Conservation (phyloP, 768 basidiomycete species). For the Pleurotus tuber-regium region DNA sequence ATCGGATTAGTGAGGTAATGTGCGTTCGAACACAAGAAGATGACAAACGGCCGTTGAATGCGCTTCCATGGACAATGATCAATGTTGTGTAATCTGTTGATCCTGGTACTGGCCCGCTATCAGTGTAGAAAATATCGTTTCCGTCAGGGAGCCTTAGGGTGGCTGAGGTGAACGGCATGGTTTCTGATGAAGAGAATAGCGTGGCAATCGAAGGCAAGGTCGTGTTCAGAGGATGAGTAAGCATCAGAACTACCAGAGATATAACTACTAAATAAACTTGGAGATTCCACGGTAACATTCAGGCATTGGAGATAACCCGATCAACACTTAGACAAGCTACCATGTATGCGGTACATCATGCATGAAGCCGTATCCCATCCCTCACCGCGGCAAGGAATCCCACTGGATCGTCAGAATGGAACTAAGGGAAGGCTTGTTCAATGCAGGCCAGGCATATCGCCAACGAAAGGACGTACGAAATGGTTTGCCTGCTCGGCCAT, state of each 20-base stretch:
- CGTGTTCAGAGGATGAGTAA: no score
- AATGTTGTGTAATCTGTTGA: slow-evolving; percentile 18
- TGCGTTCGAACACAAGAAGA: no score
- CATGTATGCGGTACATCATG: no score
- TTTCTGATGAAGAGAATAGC: no score
- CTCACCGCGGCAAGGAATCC: not conserved
- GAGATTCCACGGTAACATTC: no score
- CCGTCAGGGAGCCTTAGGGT: not conserved
- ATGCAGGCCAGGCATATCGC: not conserved
- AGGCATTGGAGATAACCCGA: no score
- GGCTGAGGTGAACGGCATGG: not conserved
- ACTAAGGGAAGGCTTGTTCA: not conserved
- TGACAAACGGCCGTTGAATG: slow-evolving; percentile 20
- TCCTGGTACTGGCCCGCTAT: slow-evolving; percentile 6
- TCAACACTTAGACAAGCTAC: no score
- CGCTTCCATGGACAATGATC: slow-evolving; percentile 20
- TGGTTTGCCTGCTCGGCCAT: slow-evolving; percentile 29
- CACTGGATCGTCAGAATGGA: not conserved
- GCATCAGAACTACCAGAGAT: no score
- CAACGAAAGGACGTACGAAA: slow-evolving; percentile 25
- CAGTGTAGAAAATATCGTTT: slow-evolving; percentile 1
- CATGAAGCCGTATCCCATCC: no score
- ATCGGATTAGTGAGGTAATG: no score
- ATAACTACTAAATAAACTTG: no score
- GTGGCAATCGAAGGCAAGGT: no score